phyloP scores from a whole-genome alignment of 257 asterid species.

The Buddleja alternifolia region DNA sequence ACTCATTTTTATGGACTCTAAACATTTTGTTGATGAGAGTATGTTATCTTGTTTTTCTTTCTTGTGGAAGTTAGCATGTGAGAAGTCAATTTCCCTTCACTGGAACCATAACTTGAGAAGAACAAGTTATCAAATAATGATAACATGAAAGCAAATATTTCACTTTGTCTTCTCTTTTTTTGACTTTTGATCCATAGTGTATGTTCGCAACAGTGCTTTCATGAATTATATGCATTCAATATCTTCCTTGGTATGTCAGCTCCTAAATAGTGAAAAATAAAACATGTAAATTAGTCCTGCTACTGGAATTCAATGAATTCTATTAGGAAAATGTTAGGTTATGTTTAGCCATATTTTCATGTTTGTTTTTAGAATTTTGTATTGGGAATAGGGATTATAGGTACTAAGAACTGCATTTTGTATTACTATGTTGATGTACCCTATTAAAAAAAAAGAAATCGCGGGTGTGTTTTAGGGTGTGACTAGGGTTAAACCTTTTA shows the following conservation, averaged over 20 bases:
- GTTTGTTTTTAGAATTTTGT: too few species aligned
- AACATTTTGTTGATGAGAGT: conserved; percentile 8
- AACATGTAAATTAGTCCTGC: not conserved
- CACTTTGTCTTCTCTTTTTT: not conserved
- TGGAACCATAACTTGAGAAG: not conserved
- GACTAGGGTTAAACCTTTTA: conserved; percentile 89
- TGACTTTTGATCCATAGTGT: conserved; percentile 11
- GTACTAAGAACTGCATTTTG: not conserved
- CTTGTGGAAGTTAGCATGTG: not conserved
- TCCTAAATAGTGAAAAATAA: not conserved
- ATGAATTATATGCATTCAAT: not conserved
- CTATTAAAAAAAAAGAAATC: not conserved
- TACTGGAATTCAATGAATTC: not conserved
- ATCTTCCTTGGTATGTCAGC: not conserved
- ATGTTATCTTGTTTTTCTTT: not conserved
- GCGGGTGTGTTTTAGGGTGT: conserved; percentile 58
- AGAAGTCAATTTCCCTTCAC: not conserved
- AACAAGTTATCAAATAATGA: conserved; percentile 10
- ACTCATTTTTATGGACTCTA: not conserved
- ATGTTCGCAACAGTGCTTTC: not conserved
- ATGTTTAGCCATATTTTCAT: too few species aligned
- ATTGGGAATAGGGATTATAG: too few species aligned
- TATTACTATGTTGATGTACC: not conserved
- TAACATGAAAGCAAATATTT: not conserved
- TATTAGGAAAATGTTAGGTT: not conserved